Base-by-base conservation (phyloP, 441 rosid species). In the Arabidopsis lyrata region DNA sequence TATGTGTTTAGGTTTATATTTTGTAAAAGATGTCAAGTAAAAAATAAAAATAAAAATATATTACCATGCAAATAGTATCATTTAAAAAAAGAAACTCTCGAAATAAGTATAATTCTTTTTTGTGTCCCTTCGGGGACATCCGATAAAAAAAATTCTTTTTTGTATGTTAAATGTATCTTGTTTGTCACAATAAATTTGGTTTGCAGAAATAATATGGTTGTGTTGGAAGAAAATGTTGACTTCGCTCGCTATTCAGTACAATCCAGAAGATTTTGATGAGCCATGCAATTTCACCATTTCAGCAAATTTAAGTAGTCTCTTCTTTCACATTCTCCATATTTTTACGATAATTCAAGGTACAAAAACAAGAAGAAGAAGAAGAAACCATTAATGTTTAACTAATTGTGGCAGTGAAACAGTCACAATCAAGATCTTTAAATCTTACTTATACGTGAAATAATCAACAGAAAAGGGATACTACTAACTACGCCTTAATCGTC, bases 221-320 rank as follows among this genome's bases (percentile, higher is more conserved):
- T n/a, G 12, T 39, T 56, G 3, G 32, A 61, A n/a, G 73, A 66
- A 58, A 49, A 58, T 74, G 38, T 59, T 74, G 67, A 74, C 72
- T 58, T 66, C 0, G 29, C 48, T 66, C 0, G 29, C 48, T 18
- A 57, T 48, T 47, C 2, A 16, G 39, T 15, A 57, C 12, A 16
- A 52, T 48, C 42, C 29, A 20, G 3, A 64, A 73, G 29, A 5
- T 0, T 65, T 45, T 15, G 27, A 65, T 24, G 52, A 73, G 52
- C 49, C 35, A 47, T 13, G 24, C 5, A 18, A 29, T 18, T 38
- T 60, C 20, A 18, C 34, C 3, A 35, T 57, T n/a, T 31, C 42
- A 57, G 32, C 13, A 58, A 54, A 54, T 15, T 15, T 41, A 41
- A 27, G 9, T 15, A 13, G 55, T 44, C 7, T 39, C 41, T 41